Conservation (phyloP, 768 basidiomycete genomes). For the Asterophora lycoperdoides region DNA sequence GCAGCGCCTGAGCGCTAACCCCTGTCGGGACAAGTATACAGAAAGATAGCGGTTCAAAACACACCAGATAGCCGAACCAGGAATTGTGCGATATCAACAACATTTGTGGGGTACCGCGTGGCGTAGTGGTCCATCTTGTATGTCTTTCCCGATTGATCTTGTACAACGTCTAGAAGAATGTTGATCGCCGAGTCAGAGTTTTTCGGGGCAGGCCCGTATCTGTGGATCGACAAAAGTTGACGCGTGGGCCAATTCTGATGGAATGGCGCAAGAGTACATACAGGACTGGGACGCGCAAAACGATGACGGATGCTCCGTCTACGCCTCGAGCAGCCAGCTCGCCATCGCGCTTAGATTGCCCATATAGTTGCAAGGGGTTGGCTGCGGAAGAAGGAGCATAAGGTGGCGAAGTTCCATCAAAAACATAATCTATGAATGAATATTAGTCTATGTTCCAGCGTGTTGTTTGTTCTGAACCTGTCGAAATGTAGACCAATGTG, state of each 20-base stretch:
- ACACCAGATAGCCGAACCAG: slow-evolving; percentile 71
- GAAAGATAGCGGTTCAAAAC: not conserved
- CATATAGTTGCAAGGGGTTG: slow-evolving; percentile 89
- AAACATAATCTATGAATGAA: slow-evolving; percentile 75
- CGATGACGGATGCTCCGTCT: slow-evolving; percentile 51
- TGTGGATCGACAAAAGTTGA: slow-evolving; percentile 27
- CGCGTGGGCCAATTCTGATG: not conserved
- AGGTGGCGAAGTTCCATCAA: slow-evolving; percentile 89
- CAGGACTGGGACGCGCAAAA: slow-evolving; percentile 91
- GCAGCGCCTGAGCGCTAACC: no score
- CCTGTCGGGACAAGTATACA: not conserved
- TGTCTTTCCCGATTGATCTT: slow-evolving; percentile 79
- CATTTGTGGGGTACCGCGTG: slow-evolving; percentile 89
- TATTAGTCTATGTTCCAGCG: not conserved
- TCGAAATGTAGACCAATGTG: slow-evolving; percentile 87
- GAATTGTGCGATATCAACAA: slow-evolving; percentile 82
- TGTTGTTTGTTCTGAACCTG: slow-evolving; percentile 42
- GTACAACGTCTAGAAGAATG: slow-evolving; percentile 79
- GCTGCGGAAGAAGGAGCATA: slow-evolving; percentile 71
- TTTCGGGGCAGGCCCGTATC: slow-evolving; percentile 82
- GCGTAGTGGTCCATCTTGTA: slow-evolving; percentile 98
- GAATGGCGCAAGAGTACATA: slow-evolving; percentile 52
- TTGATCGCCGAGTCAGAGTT: slow-evolving; percentile 91
- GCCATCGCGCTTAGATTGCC: slow-evolving; percentile 80
- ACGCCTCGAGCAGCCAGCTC: slow-evolving; percentile 72